Base-by-base conservation (phyloP, 495 filamentous ascomycete genomes). In the Hypomontagnella submonticulosa region DNA sequence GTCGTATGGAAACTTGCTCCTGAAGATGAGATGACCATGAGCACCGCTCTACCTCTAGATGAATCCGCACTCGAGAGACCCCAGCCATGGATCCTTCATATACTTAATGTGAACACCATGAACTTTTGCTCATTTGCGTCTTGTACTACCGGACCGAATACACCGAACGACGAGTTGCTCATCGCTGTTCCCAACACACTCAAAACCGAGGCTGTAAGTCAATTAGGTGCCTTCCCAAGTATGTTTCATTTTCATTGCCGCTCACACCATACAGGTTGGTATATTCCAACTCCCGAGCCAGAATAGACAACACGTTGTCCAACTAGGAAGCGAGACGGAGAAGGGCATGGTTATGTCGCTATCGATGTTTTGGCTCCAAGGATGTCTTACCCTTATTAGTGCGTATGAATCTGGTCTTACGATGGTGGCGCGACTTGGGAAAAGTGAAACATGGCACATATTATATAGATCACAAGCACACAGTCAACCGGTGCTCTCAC, bases 291-390 rank as follows among this genome's bases (percentile, higher is more conserved):
- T 99, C 6, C 94, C 95, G 10, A 84, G 82, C 9, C 88, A 90
- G 65, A 79, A 75, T 41, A 86, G 92, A 6, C 77, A 88, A 12
- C 83, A 88, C 61, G 90, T 90, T 0, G 83, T 96, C 13, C 71
- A 73, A 36, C 76, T 84, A 0, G 85, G 83, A 3, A 80, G 84
- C 32, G 75, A 77, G 36, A 57, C 76, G 11, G 78, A 84, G 19
- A 88, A 89, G 13, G 90, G 95, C 23, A 98, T 97, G 93, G 87
- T 94, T 20, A 97, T 99, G 95, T 87, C 90, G 18, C 76, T 97
- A 10, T 79, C 81, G 3, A 71, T 97, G 7, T 83, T 90, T 60
- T 71, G 80, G 71, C 77, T 76, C n/a, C 46, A 57, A 2, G 32
- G 30, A 1, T 65, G 57, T 13, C 73, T 87, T 0, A 76, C 81